These are phyloP conservation scores for Verticillium alfalfae DNA, from an alignment of 2,329 filamentous ascomycete genomes.

Conservation along the genomic window DNA sequence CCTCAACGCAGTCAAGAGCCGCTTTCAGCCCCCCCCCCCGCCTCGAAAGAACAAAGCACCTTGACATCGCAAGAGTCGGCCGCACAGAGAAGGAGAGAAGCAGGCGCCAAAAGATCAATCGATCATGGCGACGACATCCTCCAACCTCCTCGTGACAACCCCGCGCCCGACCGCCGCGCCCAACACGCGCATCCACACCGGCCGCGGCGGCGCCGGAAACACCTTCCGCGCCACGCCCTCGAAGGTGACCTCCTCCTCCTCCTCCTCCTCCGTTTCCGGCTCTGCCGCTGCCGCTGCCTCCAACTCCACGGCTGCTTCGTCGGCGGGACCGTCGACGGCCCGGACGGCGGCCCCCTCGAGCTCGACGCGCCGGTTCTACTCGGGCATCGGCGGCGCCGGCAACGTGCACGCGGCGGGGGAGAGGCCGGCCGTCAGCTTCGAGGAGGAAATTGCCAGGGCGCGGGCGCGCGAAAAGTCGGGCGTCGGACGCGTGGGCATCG, in stretches of 20 bases:
- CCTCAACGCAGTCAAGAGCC: neutral
- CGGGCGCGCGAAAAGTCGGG: conserved; percentile 11
- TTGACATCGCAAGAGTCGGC: too few relatives aligned
- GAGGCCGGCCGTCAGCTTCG: conserved; percentile 15
- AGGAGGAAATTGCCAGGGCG: conserved; percentile 13
- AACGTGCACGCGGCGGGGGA: conserved; percentile 57
- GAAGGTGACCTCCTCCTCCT: conserved; percentile 36
- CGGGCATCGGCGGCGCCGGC: conserved; percentile 62
- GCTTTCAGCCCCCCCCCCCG: too few relatives aligned
- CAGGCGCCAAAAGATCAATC: too few relatives aligned
- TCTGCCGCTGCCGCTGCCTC: conserved; percentile 16
- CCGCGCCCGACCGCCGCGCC: conserved; percentile 40
- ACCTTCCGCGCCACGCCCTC: conserved; percentile 38
- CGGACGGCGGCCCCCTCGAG: conserved; percentile 35
- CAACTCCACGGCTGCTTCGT: conserved; percentile 37
- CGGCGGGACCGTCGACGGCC: conserved; percentile 24
- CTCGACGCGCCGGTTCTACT: conserved; percentile 49
- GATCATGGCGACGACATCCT: conserved; percentile 24
- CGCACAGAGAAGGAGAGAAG: too few relatives aligned
- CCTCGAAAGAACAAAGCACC: neutral
- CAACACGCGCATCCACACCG: conserved; percentile 44
- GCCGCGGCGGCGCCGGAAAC: conserved; percentile 53
- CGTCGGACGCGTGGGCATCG: conserved; percentile 10
- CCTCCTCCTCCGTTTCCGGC: conserved; percentile 22
- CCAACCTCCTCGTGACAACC: conserved; percentile 40